Evolutionary conservation across 257 asterid genomes (phyloP).

Genomic region (Apocynum venetum): DNA sequence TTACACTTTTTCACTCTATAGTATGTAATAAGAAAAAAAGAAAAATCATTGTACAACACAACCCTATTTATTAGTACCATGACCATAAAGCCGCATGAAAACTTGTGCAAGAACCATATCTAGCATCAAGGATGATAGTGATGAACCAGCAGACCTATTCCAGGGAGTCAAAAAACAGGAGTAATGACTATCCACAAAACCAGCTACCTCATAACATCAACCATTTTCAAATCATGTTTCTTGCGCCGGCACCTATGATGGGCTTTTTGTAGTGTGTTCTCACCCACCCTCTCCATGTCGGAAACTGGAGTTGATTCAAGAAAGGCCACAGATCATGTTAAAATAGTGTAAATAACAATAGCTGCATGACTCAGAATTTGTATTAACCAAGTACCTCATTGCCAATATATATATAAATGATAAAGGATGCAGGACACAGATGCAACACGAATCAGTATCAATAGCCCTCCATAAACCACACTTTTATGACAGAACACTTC

Average conservation of each 20-base stretch:
- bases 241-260: slow-evolving; percentile 89
- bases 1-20: neutral
- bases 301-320: slow-evolving; percentile 42
- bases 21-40: neutral
- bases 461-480: neutral
- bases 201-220: slow-evolving; percentile 33
- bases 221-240: slow-evolving; percentile 74
- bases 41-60: neutral
- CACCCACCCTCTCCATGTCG: slow-evolving; percentile 58
- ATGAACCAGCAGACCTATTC: neutral
- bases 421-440: neutral
- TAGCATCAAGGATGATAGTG: neutral
- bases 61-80: neutral
- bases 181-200: neutral
- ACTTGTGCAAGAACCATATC: neutral
- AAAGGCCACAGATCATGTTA: slow-evolving; percentile 3
- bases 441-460: neutral
- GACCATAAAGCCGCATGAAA: neutral
- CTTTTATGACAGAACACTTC: neutral
- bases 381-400: slow-evolving; percentile 1
- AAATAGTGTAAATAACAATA: neutral
- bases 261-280: slow-evolving; percentile 76
- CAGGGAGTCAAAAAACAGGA: neutral
- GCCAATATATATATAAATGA: neutral
- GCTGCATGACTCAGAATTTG: neutral